Evolutionary conservation across 345 rosid genomes (phyloP).

Genomic region (Bruguiera parviflora): DNA sequence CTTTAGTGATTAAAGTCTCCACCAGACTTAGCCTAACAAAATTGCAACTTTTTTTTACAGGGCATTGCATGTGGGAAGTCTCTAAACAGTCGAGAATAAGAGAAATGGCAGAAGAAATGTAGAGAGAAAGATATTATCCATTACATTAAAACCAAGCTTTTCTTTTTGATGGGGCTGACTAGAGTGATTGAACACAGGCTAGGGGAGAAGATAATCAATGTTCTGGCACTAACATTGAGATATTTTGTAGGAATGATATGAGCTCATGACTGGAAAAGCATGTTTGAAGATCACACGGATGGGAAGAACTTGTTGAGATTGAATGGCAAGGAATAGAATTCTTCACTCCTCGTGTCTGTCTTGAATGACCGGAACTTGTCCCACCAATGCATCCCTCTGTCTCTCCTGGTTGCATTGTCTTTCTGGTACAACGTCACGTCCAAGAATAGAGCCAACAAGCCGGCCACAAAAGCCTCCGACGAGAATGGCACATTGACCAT

Average conservation of each 20-base stretch:
- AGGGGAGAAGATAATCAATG: not conserved
- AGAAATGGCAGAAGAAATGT: not conserved
- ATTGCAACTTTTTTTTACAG: too few species aligned
- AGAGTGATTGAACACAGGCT: slow-evolving; percentile 1
- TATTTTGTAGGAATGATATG: not conserved
- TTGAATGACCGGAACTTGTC: slow-evolving; percentile 77
- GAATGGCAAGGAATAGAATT: slow-evolving; percentile 86
- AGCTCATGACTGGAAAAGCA: slow-evolving; percentile 1
- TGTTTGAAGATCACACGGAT: slow-evolving; percentile 47
- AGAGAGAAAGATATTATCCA: not conserved
- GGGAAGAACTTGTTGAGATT: slow-evolving; percentile 97
- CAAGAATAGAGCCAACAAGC: slow-evolving; percentile 60
- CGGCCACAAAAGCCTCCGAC: slow-evolving; percentile 81
- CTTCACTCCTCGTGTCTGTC: slow-evolving; percentile 90
- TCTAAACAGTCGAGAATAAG: not conserved
- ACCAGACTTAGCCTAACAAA: too few species aligned
- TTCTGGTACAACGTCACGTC: slow-evolving; percentile 59
- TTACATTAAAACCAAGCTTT: slow-evolving; percentile 8
- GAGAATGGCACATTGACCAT: slow-evolving; percentile 93
- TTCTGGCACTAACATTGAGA: not conserved
- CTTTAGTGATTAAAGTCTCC: too few species aligned
- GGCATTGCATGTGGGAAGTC: too few species aligned
- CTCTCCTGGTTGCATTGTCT: slow-evolving; percentile 59
- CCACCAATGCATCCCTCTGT: slow-evolving; percentile 92
- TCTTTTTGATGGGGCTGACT: slow-evolving; percentile 9